A percentile compares a stretch with the other conserved stretches of the same genome.
Conservation (phyloP, 768 basidiomycete species). For the Agrocybe pediades region DNA sequence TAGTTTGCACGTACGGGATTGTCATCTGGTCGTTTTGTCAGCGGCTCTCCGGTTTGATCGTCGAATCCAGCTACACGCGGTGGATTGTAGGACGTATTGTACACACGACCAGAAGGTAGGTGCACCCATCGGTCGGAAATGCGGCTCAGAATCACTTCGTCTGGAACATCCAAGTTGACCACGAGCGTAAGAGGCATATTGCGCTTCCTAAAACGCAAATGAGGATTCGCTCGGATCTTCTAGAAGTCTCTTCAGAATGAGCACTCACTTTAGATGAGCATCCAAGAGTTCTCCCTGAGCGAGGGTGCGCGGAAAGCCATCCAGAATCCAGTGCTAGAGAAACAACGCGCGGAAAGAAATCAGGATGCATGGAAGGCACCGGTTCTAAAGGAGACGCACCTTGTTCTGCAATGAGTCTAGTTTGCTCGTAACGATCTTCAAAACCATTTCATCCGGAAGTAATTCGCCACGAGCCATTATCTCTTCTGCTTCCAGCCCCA, state of each 20-base stretch:
- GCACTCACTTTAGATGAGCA: constrained; percentile 64
- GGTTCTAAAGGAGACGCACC: constrained; percentile 36
- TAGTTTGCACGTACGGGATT: constrained; percentile 65
- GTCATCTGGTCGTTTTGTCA: constrained; percentile 89
- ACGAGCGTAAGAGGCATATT: constrained; percentile 74
- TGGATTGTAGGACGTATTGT: constrained; percentile 87
- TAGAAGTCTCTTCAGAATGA: neutral
- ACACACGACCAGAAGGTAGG: constrained; percentile 83
- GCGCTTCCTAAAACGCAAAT: constrained; percentile 46
- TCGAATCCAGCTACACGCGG: constrained; percentile 81
- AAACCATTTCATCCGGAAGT: constrained; percentile 78
- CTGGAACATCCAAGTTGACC: constrained; percentile 87
- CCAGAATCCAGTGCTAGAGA: constrained; percentile 84
- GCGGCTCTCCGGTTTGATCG: constrained; percentile 83
- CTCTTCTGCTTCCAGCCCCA: constrained; percentile 74
- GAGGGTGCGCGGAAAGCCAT: constrained; percentile 90
- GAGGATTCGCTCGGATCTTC: constrained; percentile 2
- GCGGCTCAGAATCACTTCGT: constrained; percentile 80
- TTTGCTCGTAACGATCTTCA: constrained; percentile 74
- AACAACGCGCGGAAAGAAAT: neutral
- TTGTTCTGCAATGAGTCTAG: constrained; percentile 66
- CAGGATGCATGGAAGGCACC: neutral
- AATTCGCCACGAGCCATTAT: constrained; percentile 81
- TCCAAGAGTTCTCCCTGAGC: constrained; percentile 84
- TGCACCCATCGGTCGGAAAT: constrained; percentile 93